phyloP scores from a whole-genome alignment of 2,329 filamentous ascomycete genomes.

The Aspergillus luchuensis region DNA sequence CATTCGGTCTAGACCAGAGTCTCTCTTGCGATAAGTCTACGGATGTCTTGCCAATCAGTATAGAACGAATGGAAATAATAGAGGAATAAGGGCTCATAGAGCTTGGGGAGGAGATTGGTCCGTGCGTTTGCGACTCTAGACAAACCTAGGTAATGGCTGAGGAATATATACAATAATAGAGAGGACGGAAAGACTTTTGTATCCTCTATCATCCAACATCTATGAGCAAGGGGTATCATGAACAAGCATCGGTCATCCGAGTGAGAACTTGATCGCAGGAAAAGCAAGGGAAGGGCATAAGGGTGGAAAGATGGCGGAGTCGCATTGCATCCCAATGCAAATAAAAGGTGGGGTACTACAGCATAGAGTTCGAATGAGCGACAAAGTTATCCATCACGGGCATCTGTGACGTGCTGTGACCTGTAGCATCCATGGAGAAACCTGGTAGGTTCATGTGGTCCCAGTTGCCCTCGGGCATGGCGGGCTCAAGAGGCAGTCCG shows the following conservation, averaged over 20 bases:
- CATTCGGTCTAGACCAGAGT: not conserved
- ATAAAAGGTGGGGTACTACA: slow-evolving; percentile 10
- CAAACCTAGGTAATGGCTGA: not conserved
- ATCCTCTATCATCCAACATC: slow-evolving; percentile 2
- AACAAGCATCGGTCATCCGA: slow-evolving; percentile 5
- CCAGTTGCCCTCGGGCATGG: slow-evolving; percentile 10
- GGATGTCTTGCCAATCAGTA: not conserved
- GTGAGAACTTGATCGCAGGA: not conserved
- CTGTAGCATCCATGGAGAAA: slow-evolving; percentile 1
- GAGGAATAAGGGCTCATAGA: not conserved
- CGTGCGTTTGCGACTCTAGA: not conserved
- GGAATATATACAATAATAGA: slow-evolving; percentile 1
- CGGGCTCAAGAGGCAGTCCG: slow-evolving; percentile 41
- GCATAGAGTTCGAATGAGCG: slow-evolving; percentile 27
- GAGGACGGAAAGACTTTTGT: not conserved
- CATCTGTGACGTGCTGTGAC: slow-evolving; percentile 19
- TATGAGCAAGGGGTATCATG: not conserved
- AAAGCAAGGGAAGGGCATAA: not conserved
- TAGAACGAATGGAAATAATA: not conserved
- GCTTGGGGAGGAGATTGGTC: not conserved
- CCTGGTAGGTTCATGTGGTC: not conserved
- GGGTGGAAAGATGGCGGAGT: no score
- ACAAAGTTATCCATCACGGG: slow-evolving; percentile 23
- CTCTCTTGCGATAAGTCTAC: no score
- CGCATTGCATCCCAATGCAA: no score